phyloP scores from a whole-genome alignment of 1,284 basidiomycete species.

The Ustilago cynodontis region DNA sequence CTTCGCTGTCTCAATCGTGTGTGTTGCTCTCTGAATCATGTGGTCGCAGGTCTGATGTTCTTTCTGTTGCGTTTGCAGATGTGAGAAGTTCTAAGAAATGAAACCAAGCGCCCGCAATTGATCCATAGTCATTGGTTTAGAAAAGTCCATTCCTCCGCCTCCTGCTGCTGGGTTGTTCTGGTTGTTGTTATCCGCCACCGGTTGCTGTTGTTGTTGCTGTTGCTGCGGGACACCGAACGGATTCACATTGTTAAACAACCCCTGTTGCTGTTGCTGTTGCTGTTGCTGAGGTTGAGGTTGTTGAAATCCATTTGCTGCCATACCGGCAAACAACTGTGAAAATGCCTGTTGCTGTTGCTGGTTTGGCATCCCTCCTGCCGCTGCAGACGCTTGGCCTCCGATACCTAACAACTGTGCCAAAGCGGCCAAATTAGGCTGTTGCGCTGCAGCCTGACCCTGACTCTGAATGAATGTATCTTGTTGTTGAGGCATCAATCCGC shows the following conservation, averaged over 20 bases:
- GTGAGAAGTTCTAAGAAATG: constrained; percentile 15
- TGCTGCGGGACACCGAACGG: constrained; percentile 5
- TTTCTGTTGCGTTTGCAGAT: too few relatives aligned
- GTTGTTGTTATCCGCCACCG: neutral
- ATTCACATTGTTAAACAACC: neutral
- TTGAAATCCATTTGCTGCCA: neutral
- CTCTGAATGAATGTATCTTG: constrained; percentile 12
- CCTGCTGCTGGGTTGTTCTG: neutral
- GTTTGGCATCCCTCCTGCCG: neutral
- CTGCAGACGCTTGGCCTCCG: constrained; percentile 22
- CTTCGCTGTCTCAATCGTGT: too few relatives aligned
- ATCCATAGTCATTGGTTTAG: constrained; percentile 49
- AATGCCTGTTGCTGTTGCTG: constrained; percentile 2
- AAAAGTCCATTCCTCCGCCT: constrained; percentile 26
- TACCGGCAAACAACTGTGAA: neutral
- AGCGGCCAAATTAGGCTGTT: constrained; percentile 34
- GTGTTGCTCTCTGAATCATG: too few relatives aligned
- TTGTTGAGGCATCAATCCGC: constrained; percentile 9
- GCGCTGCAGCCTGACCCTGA: neutral
- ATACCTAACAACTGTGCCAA: constrained; percentile 31
- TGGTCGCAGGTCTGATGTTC: too few relatives aligned
- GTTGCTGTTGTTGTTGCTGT: constrained; percentile 20
- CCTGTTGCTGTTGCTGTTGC: neutral
- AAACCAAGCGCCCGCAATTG: constrained; percentile 48
- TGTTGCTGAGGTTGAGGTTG: too few relatives aligned